Conservation (phyloP, 345 rosid species). For the Jatropha curcas region DNA sequence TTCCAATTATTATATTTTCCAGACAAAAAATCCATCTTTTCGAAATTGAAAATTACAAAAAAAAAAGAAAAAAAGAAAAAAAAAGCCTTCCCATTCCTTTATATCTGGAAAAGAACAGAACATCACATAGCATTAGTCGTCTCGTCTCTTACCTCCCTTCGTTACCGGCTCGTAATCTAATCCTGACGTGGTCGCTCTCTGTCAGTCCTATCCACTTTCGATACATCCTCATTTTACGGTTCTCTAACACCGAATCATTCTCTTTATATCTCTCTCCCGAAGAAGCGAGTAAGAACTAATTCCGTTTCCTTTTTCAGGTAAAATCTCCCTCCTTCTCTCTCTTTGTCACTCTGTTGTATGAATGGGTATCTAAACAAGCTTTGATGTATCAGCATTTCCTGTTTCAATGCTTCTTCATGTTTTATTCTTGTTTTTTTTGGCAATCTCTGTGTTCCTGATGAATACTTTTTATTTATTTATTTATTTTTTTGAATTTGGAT, state of each 20-base stretch:
- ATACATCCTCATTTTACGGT: not conserved
- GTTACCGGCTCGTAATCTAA: constrained; percentile 8
- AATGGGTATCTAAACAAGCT: not conserved
- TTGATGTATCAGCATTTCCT: constrained; percentile 20
- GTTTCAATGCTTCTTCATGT: not conserved
- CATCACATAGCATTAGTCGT: too few relatives aligned
- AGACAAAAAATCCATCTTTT: not conserved
- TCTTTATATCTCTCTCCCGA: not conserved
- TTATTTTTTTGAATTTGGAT: too few relatives aligned
- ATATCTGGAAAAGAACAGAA: not conserved
- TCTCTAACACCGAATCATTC: not conserved
- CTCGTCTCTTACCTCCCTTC: not conserved
- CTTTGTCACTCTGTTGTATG: not conserved
- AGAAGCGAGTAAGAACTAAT: too few relatives aligned
- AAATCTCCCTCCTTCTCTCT: not conserved
- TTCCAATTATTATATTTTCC: not conserved
- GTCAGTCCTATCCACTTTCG: constrained; percentile 29
- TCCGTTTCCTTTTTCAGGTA: not conserved
- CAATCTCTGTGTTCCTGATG: not conserved
- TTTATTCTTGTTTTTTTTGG: not conserved
- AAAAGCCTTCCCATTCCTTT: not conserved
- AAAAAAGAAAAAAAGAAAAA: not conserved
- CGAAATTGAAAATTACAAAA: not conserved
- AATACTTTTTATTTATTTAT: too few relatives aligned
- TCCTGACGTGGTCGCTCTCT: constrained; percentile 35